Base-by-base conservation (phyloP, 345 rosid species). In the Heritiera littoralis region DNA sequence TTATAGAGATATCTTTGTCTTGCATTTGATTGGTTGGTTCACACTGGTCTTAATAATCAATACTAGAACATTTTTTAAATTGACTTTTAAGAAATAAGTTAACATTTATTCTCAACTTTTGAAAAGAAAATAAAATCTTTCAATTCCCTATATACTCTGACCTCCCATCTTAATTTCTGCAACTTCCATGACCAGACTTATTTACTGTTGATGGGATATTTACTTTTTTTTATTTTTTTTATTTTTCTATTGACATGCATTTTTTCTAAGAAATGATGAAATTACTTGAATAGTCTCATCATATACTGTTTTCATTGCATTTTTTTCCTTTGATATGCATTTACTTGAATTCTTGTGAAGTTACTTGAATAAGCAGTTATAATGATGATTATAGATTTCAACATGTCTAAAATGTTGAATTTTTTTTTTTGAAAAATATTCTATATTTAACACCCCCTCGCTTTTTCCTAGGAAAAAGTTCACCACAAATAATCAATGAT, bases 1-100 rank as follows among this genome's bases (percentile, higher is more conserved):
- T 70, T 70, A 32, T 17, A 12, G 30, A 72, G 46, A 54, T 54
- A 72, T 72, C 30, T 72, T 35, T 52, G 58, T 72, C 20, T 72
- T 52, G 43, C 43, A 51, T 72, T 72, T 17, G 1, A 0, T 72
- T 35, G 30, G 15, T 72, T 71, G 30, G 17, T 20, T 54, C 30
- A 54, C 17, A 18, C 49, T 54, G 49, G 30, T 72, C 64, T 17
- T 35, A 54, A 35, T 17, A 32, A 32, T 72, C 35, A 35, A 54
- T 72, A 54, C 6, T 52, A 35, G 61, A 72, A 52, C 5, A 32
- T 9, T 35, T 13, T 72, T 13, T n/a, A 72, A 72, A 30, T 9
- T 72, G 9, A 35, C 15, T 9, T 54, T 38, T 17, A 55, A 9
- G 17, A 54, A 17, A 52, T 18, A 72, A 17, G 48, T 18, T 71